Evolutionary conservation across 345 rosid species (phyloP).

Genomic region (Bruguiera gymnorhiza): DNA sequence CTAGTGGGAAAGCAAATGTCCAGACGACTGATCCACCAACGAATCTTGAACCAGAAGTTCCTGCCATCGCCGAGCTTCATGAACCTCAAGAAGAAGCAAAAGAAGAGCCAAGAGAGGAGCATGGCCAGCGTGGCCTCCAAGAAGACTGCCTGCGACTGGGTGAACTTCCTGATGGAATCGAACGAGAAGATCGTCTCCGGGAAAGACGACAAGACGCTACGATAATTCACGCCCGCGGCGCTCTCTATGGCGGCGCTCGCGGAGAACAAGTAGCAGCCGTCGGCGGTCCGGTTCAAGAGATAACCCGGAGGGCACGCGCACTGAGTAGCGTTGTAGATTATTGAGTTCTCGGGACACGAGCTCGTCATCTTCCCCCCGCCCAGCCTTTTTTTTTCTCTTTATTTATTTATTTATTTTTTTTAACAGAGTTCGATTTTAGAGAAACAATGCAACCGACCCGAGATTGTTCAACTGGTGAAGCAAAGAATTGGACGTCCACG

Average conservation of each 20-base stretch:
- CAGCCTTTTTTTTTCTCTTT: too few relatives aligned
- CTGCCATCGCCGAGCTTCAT: constrained; percentile 71
- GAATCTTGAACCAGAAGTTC: constrained; percentile 61
- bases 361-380: neutral
- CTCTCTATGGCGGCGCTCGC: constrained; percentile 39
- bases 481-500: too few relatives aligned
- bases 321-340: constrained; percentile 58
- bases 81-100: constrained; percentile 72
- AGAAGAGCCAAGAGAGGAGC: constrained; percentile 67
- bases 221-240: constrained; percentile 49
- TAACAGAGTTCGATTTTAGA: too few relatives aligned
- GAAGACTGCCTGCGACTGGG: constrained; percentile 91
- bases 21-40: constrained; percentile 93
- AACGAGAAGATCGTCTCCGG: constrained; percentile 66
- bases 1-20: constrained; percentile 88
- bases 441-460: too few relatives aligned
- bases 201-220: constrained; percentile 31
- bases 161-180: constrained; percentile 69
- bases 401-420: too few relatives aligned
- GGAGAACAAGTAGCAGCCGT: constrained; percentile 46
- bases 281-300: constrained; percentile 43
- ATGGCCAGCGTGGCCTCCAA: constrained; percentile 75
- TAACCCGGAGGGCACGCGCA: constrained; percentile 81
- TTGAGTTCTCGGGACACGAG: constrained; percentile 52
- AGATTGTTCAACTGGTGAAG: too few relatives aligned